Conservation (phyloP, 179 eudicot genomes). For the Spergularia azorica region DNA sequence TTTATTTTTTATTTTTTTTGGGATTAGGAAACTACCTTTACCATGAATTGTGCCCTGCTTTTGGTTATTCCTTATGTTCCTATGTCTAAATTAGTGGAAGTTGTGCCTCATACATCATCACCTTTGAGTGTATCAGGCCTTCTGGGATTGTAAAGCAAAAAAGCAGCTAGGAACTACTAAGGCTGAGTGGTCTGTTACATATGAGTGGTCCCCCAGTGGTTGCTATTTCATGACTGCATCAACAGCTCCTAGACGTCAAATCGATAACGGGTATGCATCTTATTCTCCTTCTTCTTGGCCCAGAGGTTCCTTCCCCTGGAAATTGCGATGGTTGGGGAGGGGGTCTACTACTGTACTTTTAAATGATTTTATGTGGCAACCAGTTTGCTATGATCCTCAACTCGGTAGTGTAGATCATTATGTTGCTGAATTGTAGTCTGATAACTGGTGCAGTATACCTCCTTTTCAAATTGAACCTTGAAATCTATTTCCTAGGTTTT, state of each 20-base stretch:
- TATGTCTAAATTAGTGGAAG: slow-evolving; percentile 12
- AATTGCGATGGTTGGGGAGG: background rate
- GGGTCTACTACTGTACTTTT: background rate
- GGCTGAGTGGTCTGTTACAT: slow-evolving; percentile 92
- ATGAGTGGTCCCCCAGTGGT: slow-evolving; percentile 98
- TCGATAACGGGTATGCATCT: slow-evolving; percentile 84
- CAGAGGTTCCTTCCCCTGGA: background rate
- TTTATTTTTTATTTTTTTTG: no score
- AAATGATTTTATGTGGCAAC: background rate
- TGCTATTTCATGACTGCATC: slow-evolving; percentile 92
- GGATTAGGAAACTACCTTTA: background rate
- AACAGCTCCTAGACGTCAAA: slow-evolving; percentile 94
- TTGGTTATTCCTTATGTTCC: background rate
- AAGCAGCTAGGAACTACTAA: slow-evolving; percentile 74
- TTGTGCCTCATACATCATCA: slow-evolving; percentile 20
- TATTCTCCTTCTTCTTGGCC: background rate
- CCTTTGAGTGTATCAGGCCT: slow-evolving; percentile 54
- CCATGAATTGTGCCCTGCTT: background rate
- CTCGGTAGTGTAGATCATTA: background rate
- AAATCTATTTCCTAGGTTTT: background rate
- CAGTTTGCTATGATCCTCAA: background rate
- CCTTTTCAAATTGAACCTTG: background rate
- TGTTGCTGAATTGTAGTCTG: background rate
- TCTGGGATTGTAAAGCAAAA: slow-evolving; percentile 92
- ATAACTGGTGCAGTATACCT: background rate